Evolutionary conservation across 225 moss, liverwort and hornwort genomes (phyloP), one percentile per base, ranked within the genome.

Genomic region (Bryum argenteum): DNA sequence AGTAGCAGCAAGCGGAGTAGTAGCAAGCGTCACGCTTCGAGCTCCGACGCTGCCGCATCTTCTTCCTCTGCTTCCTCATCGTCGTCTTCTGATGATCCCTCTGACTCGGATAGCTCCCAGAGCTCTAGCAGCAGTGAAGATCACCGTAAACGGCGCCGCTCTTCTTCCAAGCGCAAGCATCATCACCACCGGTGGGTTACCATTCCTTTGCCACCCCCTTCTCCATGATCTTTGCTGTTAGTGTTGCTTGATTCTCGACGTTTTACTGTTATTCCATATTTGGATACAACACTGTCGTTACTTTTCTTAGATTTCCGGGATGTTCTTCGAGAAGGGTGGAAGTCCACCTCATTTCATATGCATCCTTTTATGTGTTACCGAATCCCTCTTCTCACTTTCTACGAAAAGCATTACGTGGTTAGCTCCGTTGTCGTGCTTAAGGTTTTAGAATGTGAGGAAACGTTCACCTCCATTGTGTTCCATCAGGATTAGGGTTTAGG

Each of bases 91-190:
- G 80, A 75, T 9, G 75, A 65, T 8, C 60, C 67, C 2, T 60
- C 43, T 38, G 77, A 82, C 14, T 73, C 77, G 48, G 71, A 57
- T 8, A 87, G 79, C 77, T 85, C 82, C 5, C 80, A 44, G 63
- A 77, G 71, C 33, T 84, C 83, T 55, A 64, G 79, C 53, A 82
- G 89, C 60, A 81, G 88, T 54, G 83, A 71, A 10, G 88, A 84
- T 39, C 68, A 85, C 48, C 57, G 68, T 23, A 76, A 71, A 22
- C 26, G 38, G 47, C 84, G 88, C 53, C 83, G 80, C 17, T 87
- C 79, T 28, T 54, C 79, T 23, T 69, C 63, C 72, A 93, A 93
- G 79, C 87, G 91, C 77, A 91, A 84, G 83, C 82, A 83, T 56
- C 79, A 83, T 58, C 78, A 85, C 38, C 75, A 56, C 62, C 74